A percentile compares a stretch with the other conserved stretches of the same genome.
Evolutionary conservation across 192 early-diverging fungal species (phyloP).

Genomic region (Coemansia asiatica): DNA sequence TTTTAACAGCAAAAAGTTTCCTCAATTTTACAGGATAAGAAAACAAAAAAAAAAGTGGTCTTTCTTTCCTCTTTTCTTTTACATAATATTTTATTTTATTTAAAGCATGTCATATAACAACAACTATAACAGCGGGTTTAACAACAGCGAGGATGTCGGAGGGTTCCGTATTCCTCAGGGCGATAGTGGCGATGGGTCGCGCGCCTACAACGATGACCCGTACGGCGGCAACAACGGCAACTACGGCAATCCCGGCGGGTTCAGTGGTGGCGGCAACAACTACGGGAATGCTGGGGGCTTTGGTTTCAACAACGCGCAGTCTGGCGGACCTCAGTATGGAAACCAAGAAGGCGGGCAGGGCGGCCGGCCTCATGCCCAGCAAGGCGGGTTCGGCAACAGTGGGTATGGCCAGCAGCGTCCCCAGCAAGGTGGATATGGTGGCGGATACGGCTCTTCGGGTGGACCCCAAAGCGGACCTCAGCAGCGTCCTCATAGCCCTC

Average conservation of each 20-base stretch:
- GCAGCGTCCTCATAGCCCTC: conserved; percentile 6
- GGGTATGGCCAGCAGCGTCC: conserved; percentile 9
- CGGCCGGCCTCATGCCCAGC: conserved; percentile 3
- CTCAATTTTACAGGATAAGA: neutral
- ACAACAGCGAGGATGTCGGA: conserved; percentile 6
- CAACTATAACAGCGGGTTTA: conserved; percentile 4
- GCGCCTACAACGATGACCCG: conserved; percentile 3
- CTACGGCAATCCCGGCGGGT: neutral
- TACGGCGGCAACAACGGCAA: neutral
- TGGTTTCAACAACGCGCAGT: conserved; percentile 1
- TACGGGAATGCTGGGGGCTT: neutral
- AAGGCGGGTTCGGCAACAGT: neutral
- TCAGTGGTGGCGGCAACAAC: neutral
- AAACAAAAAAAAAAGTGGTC: neutral
- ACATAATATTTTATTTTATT: conserved; percentile 23
- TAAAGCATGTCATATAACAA: no score
- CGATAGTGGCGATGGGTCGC: neutral
- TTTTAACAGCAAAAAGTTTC: neutral
- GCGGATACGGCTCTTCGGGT: neutral
- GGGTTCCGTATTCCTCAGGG: conserved; percentile 9
- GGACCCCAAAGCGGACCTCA: no score
- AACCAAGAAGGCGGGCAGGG: neutral
- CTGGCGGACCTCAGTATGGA: conserved; percentile 2
- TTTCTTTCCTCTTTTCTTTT: neutral
- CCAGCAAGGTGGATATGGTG: neutral